These are phyloP conservation scores for Thecaphora thlaspeos DNA, from an alignment of 1,284 basidiomycete species.

Conservation along the genomic window DNA sequence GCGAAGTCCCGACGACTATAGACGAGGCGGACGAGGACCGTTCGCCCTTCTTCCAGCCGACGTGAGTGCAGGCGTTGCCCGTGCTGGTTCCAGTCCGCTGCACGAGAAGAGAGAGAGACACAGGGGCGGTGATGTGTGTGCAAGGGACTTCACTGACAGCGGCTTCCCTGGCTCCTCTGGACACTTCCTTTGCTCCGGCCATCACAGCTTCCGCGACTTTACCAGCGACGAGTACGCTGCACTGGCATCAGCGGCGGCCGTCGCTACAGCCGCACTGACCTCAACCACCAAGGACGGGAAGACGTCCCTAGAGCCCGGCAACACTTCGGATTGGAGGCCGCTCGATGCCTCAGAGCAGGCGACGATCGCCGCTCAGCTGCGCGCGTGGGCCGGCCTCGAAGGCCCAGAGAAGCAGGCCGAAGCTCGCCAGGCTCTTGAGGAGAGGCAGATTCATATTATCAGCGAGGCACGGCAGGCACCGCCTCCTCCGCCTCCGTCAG, in stretches of 20 bases:
- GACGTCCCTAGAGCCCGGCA: constrained; percentile 1
- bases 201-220: constrained; percentile 27
- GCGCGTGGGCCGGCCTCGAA: constrained; percentile 52
- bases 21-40: constrained; percentile 15
- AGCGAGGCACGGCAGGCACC: constrained; percentile 6
- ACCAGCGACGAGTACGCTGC: constrained; percentile 40
- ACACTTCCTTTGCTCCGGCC: constrained; percentile 2
- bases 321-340: constrained; percentile 10
- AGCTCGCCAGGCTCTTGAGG: constrained; percentile 39
- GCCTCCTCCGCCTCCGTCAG: not conserved
- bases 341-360: constrained; percentile 36
- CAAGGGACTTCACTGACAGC: too few relatives aligned
- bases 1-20: not conserved
- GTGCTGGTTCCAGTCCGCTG: too few relatives aligned
- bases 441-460: constrained; percentile 34
- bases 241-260: constrained; percentile 47
- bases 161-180: not conserved
- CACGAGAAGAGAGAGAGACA: too few relatives aligned
- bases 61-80: too few relatives aligned
- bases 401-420: constrained; percentile 43
- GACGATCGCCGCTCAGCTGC: constrained; percentile 35
- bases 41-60: constrained; percentile 35
- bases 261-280: constrained; percentile 48
- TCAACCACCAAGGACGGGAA: constrained; percentile 31
- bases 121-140: too few relatives aligned